Percentiles rank a stretch among this genome's conserved stretches.
Conservation (phyloP, 352 stramenopile species). For the Globisporangium okanoganense region DNA sequence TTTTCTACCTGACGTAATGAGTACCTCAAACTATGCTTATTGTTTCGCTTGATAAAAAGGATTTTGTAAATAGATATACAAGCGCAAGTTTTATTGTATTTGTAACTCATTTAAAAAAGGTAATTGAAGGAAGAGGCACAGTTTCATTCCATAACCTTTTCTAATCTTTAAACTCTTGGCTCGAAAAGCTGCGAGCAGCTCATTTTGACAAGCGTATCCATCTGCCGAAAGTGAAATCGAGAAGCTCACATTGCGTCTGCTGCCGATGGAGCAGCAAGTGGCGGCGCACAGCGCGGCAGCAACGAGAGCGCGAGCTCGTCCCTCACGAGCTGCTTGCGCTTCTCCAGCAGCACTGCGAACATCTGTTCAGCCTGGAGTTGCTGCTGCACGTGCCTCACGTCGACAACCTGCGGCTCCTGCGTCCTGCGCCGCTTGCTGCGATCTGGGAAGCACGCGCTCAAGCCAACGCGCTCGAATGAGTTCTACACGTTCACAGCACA, state of each 20-base stretch:
- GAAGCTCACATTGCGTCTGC: background rate
- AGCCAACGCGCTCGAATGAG: slow-evolving; percentile 11
- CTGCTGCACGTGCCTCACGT: slow-evolving; percentile 7
- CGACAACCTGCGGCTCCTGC: background rate
- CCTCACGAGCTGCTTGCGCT: slow-evolving; percentile 22
- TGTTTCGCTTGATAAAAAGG: no score
- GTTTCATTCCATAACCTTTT: no score
- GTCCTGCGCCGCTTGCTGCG: slow-evolving; percentile 3
- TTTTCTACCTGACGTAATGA: no score
- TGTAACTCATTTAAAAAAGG: no score
- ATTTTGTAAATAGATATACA: no score
- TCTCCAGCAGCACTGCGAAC: slow-evolving; percentile 19
- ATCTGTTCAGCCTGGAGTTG: slow-evolving; percentile 17
- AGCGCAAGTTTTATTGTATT: no score
- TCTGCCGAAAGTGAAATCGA: background rate
- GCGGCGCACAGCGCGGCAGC: slow-evolving; percentile 7
- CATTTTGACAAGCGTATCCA: background rate
- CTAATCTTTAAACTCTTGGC: no score
- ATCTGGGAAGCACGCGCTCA: slow-evolving; percentile 11
- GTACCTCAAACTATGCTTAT: no score
- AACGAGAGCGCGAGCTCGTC: slow-evolving; percentile 20
- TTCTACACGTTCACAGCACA: background rate
- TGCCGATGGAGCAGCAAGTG: background rate
- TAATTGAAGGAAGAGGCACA: slow-evolving; percentile 1
- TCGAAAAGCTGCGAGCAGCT: background rate